Conservation (phyloP, 2,329 filamentous ascomycete species). For the Botryotinia calthae region DNA sequence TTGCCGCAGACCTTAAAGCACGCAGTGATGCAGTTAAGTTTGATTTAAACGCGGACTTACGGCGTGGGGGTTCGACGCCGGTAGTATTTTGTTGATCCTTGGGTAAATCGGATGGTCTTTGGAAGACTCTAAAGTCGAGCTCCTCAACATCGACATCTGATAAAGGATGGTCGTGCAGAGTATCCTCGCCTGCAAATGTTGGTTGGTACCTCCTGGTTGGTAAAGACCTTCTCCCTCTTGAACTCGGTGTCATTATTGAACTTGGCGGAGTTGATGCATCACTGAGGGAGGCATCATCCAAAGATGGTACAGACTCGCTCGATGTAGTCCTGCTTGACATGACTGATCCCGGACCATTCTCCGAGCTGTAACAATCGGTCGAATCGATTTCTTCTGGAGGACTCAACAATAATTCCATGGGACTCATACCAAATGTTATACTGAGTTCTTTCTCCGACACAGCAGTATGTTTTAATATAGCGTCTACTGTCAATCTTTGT, state of each 20-base stretch:
- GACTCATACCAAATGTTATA: slow-evolving; percentile 51
- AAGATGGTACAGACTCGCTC: slow-evolving; percentile 59
- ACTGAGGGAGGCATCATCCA: slow-evolving; percentile 51
- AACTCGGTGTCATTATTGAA: slow-evolving; percentile 35
- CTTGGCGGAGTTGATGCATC: slow-evolving; percentile 34
- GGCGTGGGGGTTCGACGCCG: slow-evolving; percentile 25
- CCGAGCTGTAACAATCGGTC: slow-evolving; percentile 47
- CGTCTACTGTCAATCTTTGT: slow-evolving; percentile 53
- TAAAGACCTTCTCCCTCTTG: slow-evolving; percentile 43
- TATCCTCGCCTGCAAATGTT: slow-evolving; percentile 50
- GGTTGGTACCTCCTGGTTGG: slow-evolving; percentile 52
- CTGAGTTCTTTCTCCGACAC: slow-evolving; percentile 54
- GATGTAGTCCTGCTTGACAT: slow-evolving; percentile 57
- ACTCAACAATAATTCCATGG: slow-evolving; percentile 58
- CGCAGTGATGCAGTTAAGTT: slow-evolving; percentile 66
- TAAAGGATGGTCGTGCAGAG: slow-evolving; percentile 51
- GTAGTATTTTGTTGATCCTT: slow-evolving; percentile 24
- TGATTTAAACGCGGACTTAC: slow-evolving; percentile 58
- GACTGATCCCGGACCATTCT: slow-evolving; percentile 52
- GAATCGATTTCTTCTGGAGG: slow-evolving; percentile 57
- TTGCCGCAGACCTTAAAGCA: slow-evolving; percentile 60
- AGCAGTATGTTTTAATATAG: slow-evolving; percentile 53
- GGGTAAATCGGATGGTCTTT: slow-evolving; percentile 29
- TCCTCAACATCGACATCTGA: slow-evolving; percentile 44
- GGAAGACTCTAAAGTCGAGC: slow-evolving; percentile 50